phyloP scores from a whole-genome alignment of 495 filamentous ascomycete species.

The Penicillium argentinense region DNA sequence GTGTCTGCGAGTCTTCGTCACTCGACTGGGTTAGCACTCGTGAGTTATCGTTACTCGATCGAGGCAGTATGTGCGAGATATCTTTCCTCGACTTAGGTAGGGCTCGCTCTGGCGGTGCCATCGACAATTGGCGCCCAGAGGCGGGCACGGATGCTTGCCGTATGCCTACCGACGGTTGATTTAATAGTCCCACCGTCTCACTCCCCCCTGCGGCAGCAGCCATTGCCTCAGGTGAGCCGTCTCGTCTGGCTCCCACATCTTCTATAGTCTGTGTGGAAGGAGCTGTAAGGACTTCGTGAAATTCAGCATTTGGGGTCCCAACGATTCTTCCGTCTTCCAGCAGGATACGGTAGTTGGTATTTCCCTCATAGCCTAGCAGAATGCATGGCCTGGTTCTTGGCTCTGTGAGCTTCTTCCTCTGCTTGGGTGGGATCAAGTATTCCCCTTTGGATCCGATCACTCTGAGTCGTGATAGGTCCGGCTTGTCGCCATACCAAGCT shows the following conservation, averaged over 20 bases:
- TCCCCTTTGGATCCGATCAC: constrained; percentile 21
- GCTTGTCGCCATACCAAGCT: constrained; percentile 23
- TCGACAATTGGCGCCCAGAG: constrained; percentile 10
- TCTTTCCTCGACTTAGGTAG: constrained; percentile 1
- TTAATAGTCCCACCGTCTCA: constrained; percentile 13
- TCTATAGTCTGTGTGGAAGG: constrained; percentile 20
- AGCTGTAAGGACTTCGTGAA: constrained; percentile 20
- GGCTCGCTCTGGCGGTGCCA: constrained; percentile 6
- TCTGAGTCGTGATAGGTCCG: constrained; percentile 23
- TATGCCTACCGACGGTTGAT: constrained; percentile 10
- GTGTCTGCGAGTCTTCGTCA: constrained; percentile 5
- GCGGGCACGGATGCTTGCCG: constrained; percentile 12
- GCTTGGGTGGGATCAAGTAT: constrained; percentile 14
- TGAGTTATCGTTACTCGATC: constrained; percentile 10
- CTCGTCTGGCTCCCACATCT: constrained; percentile 15
- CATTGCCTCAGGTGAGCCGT: constrained; percentile 14
- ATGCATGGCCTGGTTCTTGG: constrained; percentile 19
- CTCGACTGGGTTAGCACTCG: constrained; percentile 6
- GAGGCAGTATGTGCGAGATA: constrained; percentile 11
- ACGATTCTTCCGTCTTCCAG: constrained; percentile 23
- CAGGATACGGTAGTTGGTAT: constrained; percentile 26
- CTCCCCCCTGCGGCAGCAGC: constrained; percentile 20
- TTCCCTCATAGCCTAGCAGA: constrained; percentile 22
- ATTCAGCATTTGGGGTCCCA: constrained; percentile 18
- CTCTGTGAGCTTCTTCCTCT: constrained; percentile 27